Conservation (phyloP, 768 basidiomycete genomes). For the Zangia roseola region DNA sequence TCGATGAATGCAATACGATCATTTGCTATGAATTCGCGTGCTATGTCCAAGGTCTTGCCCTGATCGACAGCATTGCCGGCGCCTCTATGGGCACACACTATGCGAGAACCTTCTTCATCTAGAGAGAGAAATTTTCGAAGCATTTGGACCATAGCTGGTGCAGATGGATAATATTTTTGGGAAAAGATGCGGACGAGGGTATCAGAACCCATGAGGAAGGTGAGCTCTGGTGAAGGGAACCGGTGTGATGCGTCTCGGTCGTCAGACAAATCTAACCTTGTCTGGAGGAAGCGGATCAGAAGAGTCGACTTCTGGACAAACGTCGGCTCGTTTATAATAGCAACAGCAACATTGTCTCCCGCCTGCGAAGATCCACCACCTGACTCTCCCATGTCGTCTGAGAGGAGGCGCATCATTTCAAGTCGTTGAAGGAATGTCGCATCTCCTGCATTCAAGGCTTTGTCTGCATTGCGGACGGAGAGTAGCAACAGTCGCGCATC, state of each 20-base stretch:
- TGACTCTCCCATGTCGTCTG: slow-evolving; percentile 39
- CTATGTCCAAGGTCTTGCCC: slow-evolving; percentile 32
- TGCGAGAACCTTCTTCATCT: slow-evolving; percentile 52
- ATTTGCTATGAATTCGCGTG: slow-evolving; percentile 48
- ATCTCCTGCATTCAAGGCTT: slow-evolving; percentile 65
- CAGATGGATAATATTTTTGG: slow-evolving; percentile 66
- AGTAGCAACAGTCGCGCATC: slow-evolving; percentile 78
- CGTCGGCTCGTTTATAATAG: slow-evolving; percentile 81
- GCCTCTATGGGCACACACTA: slow-evolving; percentile 66
- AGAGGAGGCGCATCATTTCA: slow-evolving; percentile 82
- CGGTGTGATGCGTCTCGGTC: slow-evolving; percentile 3
- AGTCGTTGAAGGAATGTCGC: slow-evolving; percentile 75
- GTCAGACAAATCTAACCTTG: slow-evolving; percentile 17
- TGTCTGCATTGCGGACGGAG: slow-evolving; percentile 87
- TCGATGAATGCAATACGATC: slow-evolving; percentile 59
- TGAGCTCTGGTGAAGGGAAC: slow-evolving; percentile 41
- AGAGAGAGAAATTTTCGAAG: slow-evolving; percentile 60
- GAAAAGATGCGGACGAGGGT: slow-evolving; percentile 81
- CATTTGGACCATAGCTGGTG: slow-evolving; percentile 51
- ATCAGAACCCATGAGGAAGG: slow-evolving; percentile 80
- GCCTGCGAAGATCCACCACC: slow-evolving; percentile 3
- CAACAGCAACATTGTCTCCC: slow-evolving; percentile 63
- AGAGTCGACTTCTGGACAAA: slow-evolving; percentile 79
- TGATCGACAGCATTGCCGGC: slow-evolving; percentile 19
- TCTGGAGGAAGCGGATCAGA: slow-evolving; percentile 51